Percentiles rank a stretch among this genome's conserved stretches.
Conservation (phyloP, 305 asterid genomes). For the Solanum hybrid region DNA sequence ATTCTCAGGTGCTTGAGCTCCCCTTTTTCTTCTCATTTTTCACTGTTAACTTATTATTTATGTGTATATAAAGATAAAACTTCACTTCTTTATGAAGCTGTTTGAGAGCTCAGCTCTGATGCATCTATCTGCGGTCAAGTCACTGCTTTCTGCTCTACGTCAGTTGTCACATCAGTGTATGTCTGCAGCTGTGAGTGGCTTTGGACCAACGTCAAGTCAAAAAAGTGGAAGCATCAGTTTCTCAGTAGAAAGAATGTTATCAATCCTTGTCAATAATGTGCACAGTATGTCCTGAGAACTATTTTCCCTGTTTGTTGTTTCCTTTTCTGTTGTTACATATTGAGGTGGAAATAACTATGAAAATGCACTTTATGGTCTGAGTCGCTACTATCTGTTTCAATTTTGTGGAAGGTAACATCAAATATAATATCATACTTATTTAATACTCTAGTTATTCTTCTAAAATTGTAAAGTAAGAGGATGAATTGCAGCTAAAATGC, state of each 20-base stretch:
- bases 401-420: neutral
- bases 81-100: constrained; percentile 33
- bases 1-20: constrained; percentile 60
- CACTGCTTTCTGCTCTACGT: constrained; percentile 87
- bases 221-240: constrained; percentile 78
- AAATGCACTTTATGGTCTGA: neutral
- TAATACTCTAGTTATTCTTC: neutral
- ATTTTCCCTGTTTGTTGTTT: constrained; percentile 17
- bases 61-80: neutral
- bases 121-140: constrained; percentile 83
- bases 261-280: constrained; percentile 78
- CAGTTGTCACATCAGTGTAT: constrained; percentile 77
- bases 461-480: neutral
- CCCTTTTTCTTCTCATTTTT: constrained; percentile 5
- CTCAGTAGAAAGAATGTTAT: constrained; percentile 81
- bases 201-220: constrained; percentile 68
- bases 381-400: neutral
- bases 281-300: constrained; percentile 55
- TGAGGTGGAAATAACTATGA: neutral
- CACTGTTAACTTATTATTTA: neutral
- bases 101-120: constrained; percentile 94
- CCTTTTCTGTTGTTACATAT: constrained; percentile 10
- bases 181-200: constrained; percentile 55
- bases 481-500: neutral
- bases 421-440: neutral